phyloP scores from a whole-genome alignment of 169 alveolate species.

The Sarcocystis neurona region DNA sequence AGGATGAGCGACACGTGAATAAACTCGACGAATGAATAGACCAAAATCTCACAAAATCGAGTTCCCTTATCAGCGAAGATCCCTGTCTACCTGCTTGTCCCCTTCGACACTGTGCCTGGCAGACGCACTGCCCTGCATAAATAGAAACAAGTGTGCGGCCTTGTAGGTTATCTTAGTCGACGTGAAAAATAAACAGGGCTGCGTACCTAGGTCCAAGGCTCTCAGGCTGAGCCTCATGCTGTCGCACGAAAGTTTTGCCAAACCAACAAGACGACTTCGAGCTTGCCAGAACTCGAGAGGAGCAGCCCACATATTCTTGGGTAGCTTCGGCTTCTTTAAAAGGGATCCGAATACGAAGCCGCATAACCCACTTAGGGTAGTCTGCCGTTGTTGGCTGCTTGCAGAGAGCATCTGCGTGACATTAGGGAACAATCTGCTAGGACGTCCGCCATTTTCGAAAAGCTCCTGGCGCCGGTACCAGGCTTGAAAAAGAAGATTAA shows the following conservation, averaged over 20 bases:
- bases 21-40: too few species aligned
- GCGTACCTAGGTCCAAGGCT: constrained; percentile 8
- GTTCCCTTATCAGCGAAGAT: too few species aligned
- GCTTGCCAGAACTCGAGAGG: background rate
- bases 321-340: background rate
- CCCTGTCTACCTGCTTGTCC: too few species aligned
- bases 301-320: background rate
- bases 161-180: too few species aligned
- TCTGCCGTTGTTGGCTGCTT: background rate
- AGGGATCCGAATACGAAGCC: background rate
- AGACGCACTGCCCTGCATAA: too few species aligned
- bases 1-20: too few species aligned
- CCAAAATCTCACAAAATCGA: too few species aligned
- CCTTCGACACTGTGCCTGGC: too few species aligned
- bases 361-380: background rate
- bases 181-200: too few species aligned
- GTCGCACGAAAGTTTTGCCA: background rate
- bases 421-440: background rate
- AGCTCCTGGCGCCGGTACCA: background rate
- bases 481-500: background rate
- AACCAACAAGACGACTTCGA: background rate
- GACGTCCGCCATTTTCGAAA: background rate
- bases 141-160: too few species aligned
- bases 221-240: background rate
- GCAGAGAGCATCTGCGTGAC: background rate